A percentile compares a stretch with the other conserved stretches of the same genome.
phyloP scores from a whole-genome alignment of 352 stramenopile genomes.

The Pythium myriotylum region DNA sequence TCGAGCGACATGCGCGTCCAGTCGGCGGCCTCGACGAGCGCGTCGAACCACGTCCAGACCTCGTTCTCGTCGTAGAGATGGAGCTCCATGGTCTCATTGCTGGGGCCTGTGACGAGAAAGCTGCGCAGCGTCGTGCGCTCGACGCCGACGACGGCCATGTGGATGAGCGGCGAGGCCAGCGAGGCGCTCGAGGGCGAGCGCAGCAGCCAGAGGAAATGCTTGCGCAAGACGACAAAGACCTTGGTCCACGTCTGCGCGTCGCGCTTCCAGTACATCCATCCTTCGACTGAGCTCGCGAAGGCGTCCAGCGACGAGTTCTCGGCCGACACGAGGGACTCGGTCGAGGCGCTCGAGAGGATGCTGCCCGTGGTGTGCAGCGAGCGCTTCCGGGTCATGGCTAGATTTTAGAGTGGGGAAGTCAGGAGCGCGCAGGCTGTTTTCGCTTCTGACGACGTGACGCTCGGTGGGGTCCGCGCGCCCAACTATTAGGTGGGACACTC shows the following conservation, averaged over 20 bases:
- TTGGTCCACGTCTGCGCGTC: constrained; percentile 72
- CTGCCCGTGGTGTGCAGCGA: constrained; percentile 29
- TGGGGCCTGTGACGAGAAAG: constrained; percentile 50
- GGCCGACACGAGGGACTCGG: constrained; percentile 36
- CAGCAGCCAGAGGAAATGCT: constrained; percentile 73
- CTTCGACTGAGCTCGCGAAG: constrained; percentile 35
- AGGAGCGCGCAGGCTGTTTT: background rate
- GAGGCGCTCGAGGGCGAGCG: constrained; percentile 37
- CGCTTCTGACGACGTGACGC: constrained; percentile 10
- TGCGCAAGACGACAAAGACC: constrained; percentile 67
- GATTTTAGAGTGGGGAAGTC: background rate
- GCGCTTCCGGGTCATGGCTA: constrained; percentile 33
- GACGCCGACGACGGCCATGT: constrained; percentile 66
- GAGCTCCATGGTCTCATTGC: constrained; percentile 75
- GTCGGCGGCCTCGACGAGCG: constrained; percentile 57
- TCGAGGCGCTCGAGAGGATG: constrained; percentile 48
- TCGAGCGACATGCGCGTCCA: constrained; percentile 19
- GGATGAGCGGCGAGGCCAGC: constrained; percentile 50
- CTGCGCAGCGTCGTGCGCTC: constrained; percentile 48
- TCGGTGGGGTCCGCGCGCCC: constrained; percentile 4
- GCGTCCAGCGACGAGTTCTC: constrained; percentile 37
- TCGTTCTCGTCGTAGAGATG: constrained; percentile 67
- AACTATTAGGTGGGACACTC: background rate
- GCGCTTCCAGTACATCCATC: constrained; percentile 82
- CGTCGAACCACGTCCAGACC: constrained; percentile 60